These are phyloP conservation scores for Alternaria burnsii DNA, from an alignment of 2,329 filamentous ascomycete species.

Conservation along the genomic window DNA sequence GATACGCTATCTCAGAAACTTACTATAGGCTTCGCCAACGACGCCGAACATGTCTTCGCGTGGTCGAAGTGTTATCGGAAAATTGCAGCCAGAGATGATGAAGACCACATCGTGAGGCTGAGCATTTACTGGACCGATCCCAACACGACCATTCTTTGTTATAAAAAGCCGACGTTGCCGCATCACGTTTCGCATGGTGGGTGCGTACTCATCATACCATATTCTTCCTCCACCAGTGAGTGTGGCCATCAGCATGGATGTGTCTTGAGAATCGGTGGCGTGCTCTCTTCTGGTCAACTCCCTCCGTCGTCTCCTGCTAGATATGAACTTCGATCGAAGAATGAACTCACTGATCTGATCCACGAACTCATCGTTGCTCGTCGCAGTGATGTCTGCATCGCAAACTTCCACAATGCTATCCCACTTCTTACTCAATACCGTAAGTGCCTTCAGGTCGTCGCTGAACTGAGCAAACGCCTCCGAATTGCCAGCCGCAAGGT, in stretches of 20 bases:
- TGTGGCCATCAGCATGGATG: not conserved
- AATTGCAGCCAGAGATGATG: not conserved
- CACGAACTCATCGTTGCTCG: not conserved
- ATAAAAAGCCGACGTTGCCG: constrained; percentile 1
- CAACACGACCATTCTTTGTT: not conserved
- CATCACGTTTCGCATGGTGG: not conserved
- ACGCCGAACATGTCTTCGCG: not conserved
- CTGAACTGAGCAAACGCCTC: not conserved
- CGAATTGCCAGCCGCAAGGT: not conserved
- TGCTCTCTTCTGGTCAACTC: not conserved
- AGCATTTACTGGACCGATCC: not conserved
- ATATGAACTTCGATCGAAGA: not conserved
- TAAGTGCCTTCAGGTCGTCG: not conserved
- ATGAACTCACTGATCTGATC: not conserved
- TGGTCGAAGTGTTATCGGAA: not conserved
- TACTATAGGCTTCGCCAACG: not conserved
- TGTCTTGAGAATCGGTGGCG: not conserved
- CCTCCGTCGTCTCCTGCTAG: not conserved
- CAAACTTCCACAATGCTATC: not conserved
- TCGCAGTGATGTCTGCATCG: not conserved
- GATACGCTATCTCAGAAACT: not conserved
- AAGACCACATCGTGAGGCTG: not conserved
- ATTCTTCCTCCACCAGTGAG: not conserved
- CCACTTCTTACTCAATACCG: not conserved
- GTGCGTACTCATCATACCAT: not conserved